Conservation (phyloP, 768 basidiomycete genomes). For the Pleurotus djamor region DNA sequence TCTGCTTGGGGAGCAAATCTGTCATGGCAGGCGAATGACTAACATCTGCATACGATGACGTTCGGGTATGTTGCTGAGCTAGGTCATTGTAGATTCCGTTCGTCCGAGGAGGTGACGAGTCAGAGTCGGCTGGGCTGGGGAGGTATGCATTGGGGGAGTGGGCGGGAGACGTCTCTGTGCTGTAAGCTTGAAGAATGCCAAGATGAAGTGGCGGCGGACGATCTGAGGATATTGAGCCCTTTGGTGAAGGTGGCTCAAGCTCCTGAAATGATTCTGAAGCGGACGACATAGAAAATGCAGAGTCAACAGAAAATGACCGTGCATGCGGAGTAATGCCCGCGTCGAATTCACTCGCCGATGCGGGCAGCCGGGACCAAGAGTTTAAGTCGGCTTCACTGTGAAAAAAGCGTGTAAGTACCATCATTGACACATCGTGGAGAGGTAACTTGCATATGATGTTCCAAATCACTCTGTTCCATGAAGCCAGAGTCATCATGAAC, state of each 20-base stretch:
- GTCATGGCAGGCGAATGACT: slow-evolving; percentile 29
- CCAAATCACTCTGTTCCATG: slow-evolving; percentile 43
- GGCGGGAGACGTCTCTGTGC: slow-evolving; percentile 40
- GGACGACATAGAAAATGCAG: slow-evolving; percentile 51
- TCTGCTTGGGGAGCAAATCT: slow-evolving; percentile 64
- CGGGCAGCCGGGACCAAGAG: slow-evolving; percentile 35
- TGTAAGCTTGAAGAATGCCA: slow-evolving; percentile 38
- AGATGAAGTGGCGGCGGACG: slow-evolving; percentile 50
- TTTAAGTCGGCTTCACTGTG: slow-evolving; percentile 36
- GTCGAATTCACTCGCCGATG: slow-evolving; percentile 29
- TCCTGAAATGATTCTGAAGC: slow-evolving; percentile 34
- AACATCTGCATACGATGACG: slow-evolving; percentile 48
- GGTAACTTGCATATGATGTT: slow-evolving; percentile 33
- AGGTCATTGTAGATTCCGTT: slow-evolving; percentile 34
- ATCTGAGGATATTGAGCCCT: slow-evolving; percentile 23
- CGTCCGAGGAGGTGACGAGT: slow-evolving; percentile 25
- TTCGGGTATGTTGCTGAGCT: slow-evolving; percentile 38
- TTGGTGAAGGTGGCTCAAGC: slow-evolving; percentile 14
- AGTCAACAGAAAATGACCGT: slow-evolving; percentile 62
- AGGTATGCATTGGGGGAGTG: slow-evolving; percentile 52
- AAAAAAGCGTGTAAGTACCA: not conserved
- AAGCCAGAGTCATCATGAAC: slow-evolving; percentile 51
- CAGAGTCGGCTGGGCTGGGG: slow-evolving; percentile 57
- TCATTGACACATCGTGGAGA: slow-evolving; percentile 6
- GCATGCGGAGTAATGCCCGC: slow-evolving; percentile 46